Evolutionary conservation across 495 filamentous ascomycete species (phyloP), one percentile per base, ranked within the genome.

Genomic region (Penicillium salamii): DNA sequence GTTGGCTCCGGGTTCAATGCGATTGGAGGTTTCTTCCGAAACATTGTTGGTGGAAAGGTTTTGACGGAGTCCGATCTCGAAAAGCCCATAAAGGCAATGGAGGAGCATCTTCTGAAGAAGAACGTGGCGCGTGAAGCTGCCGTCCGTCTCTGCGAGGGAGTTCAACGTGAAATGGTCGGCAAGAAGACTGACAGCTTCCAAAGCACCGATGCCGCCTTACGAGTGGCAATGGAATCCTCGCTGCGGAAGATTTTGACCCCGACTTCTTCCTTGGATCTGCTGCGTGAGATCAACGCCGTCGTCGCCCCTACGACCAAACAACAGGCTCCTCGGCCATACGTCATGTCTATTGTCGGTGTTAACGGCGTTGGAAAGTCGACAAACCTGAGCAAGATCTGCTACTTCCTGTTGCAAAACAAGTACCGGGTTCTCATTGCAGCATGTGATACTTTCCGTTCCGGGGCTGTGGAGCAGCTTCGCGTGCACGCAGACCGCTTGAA

Each of bases 321-420:
- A 33, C 70, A 83, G 7, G 73, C 80, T 37, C 74, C 76, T 20
- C 82, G 91, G 11, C 93, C 93, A 29, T 98, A 97, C 56, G 92
- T 97, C 50, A 95, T 98, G 58, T 95, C 89, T 24, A 95, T 98
- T 46, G 95, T 98, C 26, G 93, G 93, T 44, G 93, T 98, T 58
- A 98, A 98, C 60, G 93, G 93, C 19, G 93, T 98, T 39, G 93
- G 93, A 62, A 98, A 98, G 70, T 96, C 90, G 7, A 98, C 93
- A 15, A 97, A 96, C 54, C 72, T 98, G 14, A 89, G 88, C 63
- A 98, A 98, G 70, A 93, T 98, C 51, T 92, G 89, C 65, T 97
- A 91, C 72, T 97, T 97, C 74, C 78, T 98, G 9, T 77, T 98
- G 18, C 95, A 98, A 66, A 97, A 98, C 72, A 88, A 91, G 62